phyloP scores from a whole-genome alignment of 2,329 filamentous ascomycete genomes.

The Fusarium vanettenii region DNA sequence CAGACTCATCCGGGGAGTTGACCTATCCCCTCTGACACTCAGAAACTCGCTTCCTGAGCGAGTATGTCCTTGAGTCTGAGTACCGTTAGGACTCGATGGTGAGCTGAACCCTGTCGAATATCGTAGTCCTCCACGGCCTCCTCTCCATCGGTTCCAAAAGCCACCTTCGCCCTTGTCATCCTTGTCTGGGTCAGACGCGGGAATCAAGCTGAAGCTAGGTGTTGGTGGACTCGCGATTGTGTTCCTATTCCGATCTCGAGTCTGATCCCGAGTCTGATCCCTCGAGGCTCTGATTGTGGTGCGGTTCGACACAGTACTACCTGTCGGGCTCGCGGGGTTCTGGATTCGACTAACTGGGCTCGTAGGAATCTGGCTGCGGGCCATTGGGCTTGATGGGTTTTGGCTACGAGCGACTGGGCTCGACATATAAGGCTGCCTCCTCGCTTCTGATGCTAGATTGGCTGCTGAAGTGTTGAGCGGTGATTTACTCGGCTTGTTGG shows the following conservation, averaged over 20 bases:
- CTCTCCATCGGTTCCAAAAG: slow-evolving; percentile 70
- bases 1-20: slow-evolving; percentile 47
- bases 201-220: slow-evolving; percentile 65
- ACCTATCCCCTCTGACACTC: slow-evolving; percentile 48
- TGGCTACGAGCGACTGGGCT: slow-evolving; percentile 37
- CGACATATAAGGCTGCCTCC: slow-evolving; percentile 55
- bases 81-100: slow-evolving; percentile 30
- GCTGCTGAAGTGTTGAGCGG: slow-evolving; percentile 51
- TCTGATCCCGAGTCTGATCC: slow-evolving; percentile 26
- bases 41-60: slow-evolving; percentile 35
- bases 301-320: slow-evolving; percentile 45
- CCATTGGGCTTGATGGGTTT: slow-evolving; percentile 51
- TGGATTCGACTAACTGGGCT: slow-evolving; percentile 49
- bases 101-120: slow-evolving; percentile 42
- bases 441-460: slow-evolving; percentile 59
- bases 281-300: slow-evolving; percentile 41
- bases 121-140: slow-evolving; percentile 51
- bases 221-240: slow-evolving; percentile 58
- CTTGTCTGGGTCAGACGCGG: slow-evolving; percentile 48
- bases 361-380: slow-evolving; percentile 37
- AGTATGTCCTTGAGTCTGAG: slow-evolving; percentile 51
- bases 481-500: slow-evolving; percentile 56
- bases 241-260: slow-evolving; percentile 37
- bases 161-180: slow-evolving; percentile 56
- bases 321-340: slow-evolving; percentile 54